Base-by-base conservation (phyloP, 768 basidiomycete species). In the Exsudoporus frostii region DNA sequence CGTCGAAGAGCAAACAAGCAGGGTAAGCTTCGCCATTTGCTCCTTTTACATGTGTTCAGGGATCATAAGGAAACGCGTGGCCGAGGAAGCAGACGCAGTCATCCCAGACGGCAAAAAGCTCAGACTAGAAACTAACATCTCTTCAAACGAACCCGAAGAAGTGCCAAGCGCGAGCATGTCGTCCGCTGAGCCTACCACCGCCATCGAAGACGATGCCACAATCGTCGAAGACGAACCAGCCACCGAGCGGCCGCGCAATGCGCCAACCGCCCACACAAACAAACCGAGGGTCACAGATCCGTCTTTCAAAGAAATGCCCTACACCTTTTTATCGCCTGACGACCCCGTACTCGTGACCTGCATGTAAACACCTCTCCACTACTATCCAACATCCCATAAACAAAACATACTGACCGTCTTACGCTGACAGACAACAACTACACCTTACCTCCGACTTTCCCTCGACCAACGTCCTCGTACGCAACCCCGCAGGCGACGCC, bases 281-380 rank as follows among this genome's bases (percentile, higher is more conserved):
- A 64, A 60, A 46, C 19, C 29, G 9, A 63, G 46, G 47, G 36
- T 60, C 44, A 66, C 57, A 24, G 74, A 64, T 59, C 68, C 57
- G 61, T 76, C 62, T 13, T 94, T 89, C 77, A 93, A 88, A 65
- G 95, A 98, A 68, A 91, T 90, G 67, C 94, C 95, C 1, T 97
- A 89, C 67, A 92, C 88, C 0, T 94, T 88, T 73, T 72, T 98
- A 29, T 65, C 81, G 2, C 76, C 83, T 3, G 74, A 84, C 53
- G 87, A 97, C 63, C 84, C 84, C 6, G 79, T 86, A 48, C 74
- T 98, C 40, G 62, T 74, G 50, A 74, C 77, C 15, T 91, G 89
- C 82, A 78, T 87, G 93, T 92, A 68, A 67, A 86, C n/a, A 73
- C 7, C 36, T 53, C 53, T 38, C 32, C 19, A 33, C 52, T n/a